These are phyloP conservation scores for Pinus tabuliformis DNA, from an alignment of 75 land plant species.

Conservation along the genomic window DNA sequence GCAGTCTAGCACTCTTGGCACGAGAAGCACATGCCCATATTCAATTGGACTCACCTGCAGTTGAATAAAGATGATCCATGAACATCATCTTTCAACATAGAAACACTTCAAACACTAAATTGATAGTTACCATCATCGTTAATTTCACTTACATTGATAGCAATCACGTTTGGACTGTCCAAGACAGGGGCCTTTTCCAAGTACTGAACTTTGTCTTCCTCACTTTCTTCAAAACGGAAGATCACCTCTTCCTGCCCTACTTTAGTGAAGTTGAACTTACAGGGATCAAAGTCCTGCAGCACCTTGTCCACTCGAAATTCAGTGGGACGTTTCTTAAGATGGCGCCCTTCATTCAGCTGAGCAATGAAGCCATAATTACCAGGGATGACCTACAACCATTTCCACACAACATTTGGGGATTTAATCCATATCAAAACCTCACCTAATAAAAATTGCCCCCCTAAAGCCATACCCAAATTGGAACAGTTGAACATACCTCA, in stretches of 20 bases:
- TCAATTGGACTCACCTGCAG: constrained; percentile 96
- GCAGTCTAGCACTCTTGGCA: constrained; percentile 75
- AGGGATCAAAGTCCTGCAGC: constrained; percentile 84
- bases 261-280: constrained; percentile 97
- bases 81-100: background rate
- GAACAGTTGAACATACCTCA: background rate
- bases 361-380: constrained; percentile 89
- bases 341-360: constrained; percentile 97
- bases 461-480: background rate
- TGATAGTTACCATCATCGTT: too few relatives aligned
- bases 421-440: background rate
- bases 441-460: background rate
- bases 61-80: constrained; percentile 5
- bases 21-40: constrained; percentile 91
- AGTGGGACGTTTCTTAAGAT: constrained; percentile 91
- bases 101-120: background rate
- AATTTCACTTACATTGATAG: constrained; percentile 71
- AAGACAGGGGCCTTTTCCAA: constrained; percentile 43
- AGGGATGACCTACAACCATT: constrained; percentile 63
- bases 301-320: constrained; percentile 95
- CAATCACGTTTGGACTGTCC: constrained; percentile 72
- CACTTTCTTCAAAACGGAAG: constrained; percentile 72
- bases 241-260: constrained; percentile 93
- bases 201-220: constrained; percentile 21
- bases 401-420: background rate